A percentile compares a stretch with the other conserved stretches of the same genome.
These are phyloP conservation scores for Neofusicoccum kwambonambiense DNA, from an alignment of 2,329 filamentous ascomycete genomes.

Conservation along the genomic window DNA sequence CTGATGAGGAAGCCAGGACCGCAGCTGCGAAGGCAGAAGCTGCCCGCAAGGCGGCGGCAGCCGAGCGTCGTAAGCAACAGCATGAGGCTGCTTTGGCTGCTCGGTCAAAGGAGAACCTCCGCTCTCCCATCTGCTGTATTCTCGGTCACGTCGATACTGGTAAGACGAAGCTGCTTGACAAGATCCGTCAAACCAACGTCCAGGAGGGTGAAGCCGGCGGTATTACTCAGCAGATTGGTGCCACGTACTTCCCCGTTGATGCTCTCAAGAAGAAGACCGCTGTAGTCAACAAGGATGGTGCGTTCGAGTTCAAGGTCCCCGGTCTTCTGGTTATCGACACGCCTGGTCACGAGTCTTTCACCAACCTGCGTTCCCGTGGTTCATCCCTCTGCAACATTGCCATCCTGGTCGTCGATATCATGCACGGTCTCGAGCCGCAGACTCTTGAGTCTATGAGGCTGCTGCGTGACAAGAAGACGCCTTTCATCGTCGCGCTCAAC, in stretches of 20 bases:
- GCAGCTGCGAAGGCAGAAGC: conserved; percentile 71
- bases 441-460: conserved; percentile 96
- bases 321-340: conserved; percentile 97
- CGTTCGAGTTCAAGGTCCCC: conserved; percentile 95
- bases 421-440: conserved; percentile 98
- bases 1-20: conserved; percentile 71
- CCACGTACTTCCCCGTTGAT: conserved; percentile 96
- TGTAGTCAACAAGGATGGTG: conserved; percentile 86
- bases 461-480: conserved; percentile 88
- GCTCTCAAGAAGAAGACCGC: conserved; percentile 88
- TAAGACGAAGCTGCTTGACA: conserved; percentile 99
- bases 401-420: conserved; percentile 98
- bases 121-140: conserved; percentile 99
- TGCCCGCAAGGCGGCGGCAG: conserved; percentile 82
- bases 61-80: conserved; percentile 82
- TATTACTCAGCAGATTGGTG: conserved; percentile 99
- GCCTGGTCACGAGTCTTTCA: conserved; percentile 99
- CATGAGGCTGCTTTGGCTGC: conserved; percentile 90
- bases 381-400: conserved; percentile 99
- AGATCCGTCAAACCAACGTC: conserved; percentile 97
- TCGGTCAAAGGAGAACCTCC: conserved; percentile 88
- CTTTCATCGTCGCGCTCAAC: conserved; percentile 98
- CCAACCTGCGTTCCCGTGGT: conserved; percentile 92
- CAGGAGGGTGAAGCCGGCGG: conserved; percentile 98
- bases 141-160: conserved; percentile 99